Conservation (phyloP, 2,329 filamentous ascomycete genomes). For the Dothideomycetes sp. region DNA sequence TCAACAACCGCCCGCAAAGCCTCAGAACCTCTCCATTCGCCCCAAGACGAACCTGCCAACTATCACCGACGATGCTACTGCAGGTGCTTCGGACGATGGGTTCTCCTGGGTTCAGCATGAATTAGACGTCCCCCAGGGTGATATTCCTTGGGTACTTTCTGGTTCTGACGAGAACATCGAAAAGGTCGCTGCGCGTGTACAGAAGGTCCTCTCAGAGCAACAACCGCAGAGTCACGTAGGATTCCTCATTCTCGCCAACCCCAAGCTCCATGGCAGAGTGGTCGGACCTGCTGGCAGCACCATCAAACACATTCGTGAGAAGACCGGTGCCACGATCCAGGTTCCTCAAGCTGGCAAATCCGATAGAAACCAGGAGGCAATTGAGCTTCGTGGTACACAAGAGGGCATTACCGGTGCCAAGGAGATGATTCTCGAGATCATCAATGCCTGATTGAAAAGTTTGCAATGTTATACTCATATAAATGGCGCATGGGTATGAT, state of each 20-base stretch:
- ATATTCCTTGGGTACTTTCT: conserved; percentile 80
- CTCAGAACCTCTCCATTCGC: conserved; percentile 40
- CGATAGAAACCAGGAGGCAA: conserved; percentile 70
- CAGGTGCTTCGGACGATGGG: conserved; percentile 46
- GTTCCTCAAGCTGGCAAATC: conserved; percentile 67
- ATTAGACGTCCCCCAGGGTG: conserved; percentile 50
- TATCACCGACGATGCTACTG: conserved; percentile 68
- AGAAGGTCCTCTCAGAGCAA: conserved; percentile 63
- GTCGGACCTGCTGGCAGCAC: conserved; percentile 83
- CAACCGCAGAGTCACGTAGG: conserved; percentile 64
- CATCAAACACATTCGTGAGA: conserved; percentile 85
- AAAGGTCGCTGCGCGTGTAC: conserved; percentile 69
- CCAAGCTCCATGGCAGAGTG: conserved; percentile 78
- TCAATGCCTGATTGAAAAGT: too few species aligned
- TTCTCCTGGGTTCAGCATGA: conserved; percentile 82
- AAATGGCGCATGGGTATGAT: too few species aligned
- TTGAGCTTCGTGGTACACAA: conserved; percentile 73
- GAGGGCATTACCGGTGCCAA: conserved; percentile 80
- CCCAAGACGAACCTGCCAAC: conserved; percentile 62
- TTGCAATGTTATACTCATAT: too few species aligned
- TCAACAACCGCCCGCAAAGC: conserved; percentile 63
- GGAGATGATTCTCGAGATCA: conserved; percentile 61
- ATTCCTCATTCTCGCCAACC: conserved; percentile 83
- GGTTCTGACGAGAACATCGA: conserved; percentile 66
- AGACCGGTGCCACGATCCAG: conserved; percentile 88